phyloP scores from a whole-genome alignment of 2,329 filamentous ascomycete species.

The Harringtonia aguacate region DNA sequence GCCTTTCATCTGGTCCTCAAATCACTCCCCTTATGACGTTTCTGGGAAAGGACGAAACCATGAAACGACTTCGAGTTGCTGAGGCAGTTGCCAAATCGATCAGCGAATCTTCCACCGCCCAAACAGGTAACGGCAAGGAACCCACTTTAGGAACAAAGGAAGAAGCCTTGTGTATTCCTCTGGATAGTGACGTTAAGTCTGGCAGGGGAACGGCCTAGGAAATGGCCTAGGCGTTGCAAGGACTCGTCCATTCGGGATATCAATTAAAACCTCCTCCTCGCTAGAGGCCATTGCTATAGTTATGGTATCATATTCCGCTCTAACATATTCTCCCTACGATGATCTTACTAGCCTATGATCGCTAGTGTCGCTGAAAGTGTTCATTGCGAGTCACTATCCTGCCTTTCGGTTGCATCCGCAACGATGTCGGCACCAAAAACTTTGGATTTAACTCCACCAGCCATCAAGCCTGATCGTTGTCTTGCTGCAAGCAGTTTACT shows the following conservation, averaged over 20 bases:
- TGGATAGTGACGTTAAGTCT: no score
- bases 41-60: slow-evolving; percentile 19
- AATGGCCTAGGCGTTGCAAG: no score
- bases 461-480: slow-evolving; percentile 52
- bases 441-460: slow-evolving; percentile 51
- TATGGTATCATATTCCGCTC: no score
- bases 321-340: no score
- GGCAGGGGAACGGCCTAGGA: no score
- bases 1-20: slow-evolving; percentile 14
- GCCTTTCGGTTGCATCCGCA: not conserved
- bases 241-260: no score
- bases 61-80: slow-evolving; percentile 14
- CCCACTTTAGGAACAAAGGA: no score
- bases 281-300: no score
- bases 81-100: not conserved
- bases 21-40: slow-evolving; percentile 16
- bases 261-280: no score
- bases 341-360: no score
- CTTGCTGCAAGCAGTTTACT: slow-evolving; percentile 50
- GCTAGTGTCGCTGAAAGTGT: no score
- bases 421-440: slow-evolving; percentile 32
- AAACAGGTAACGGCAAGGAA: not conserved
- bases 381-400: not conserved
- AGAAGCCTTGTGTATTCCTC: no score
- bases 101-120: not conserved